phyloP scores from a whole-genome alignment of 768 basidiomycete species.

The Lentinula lateritia region DNA sequence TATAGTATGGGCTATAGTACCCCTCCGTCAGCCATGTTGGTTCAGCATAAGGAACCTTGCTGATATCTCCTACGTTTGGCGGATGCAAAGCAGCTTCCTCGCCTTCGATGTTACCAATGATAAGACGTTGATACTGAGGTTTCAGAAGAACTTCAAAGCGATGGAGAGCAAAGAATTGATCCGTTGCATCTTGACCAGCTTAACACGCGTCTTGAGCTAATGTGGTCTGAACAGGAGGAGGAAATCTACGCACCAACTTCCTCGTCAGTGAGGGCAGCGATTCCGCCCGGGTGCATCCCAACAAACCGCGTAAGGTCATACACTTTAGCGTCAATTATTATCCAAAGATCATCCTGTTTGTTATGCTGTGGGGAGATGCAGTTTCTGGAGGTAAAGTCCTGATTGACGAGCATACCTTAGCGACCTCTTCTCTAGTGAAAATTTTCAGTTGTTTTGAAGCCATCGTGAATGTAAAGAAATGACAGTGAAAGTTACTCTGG shows the following conservation, averaged over 20 bases:
- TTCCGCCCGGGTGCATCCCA: constrained; percentile 78
- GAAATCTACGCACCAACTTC: constrained; percentile 58
- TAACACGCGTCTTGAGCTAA: not conserved
- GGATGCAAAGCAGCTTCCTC: constrained; percentile 46
- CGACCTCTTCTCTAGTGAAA: constrained; percentile 49
- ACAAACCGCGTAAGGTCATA: constrained; percentile 79
- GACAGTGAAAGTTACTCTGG: constrained; percentile 5
- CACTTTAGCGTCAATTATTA: constrained; percentile 79
- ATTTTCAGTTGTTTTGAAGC: constrained; percentile 27
- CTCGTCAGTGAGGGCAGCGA: constrained; percentile 62
- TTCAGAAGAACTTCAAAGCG: constrained; percentile 61
- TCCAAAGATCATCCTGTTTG: constrained; percentile 77
- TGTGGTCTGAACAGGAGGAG: not conserved
- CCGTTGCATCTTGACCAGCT: constrained; percentile 77
- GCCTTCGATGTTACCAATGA: constrained; percentile 59
- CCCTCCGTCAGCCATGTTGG: constrained; percentile 67
- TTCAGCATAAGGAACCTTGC: constrained; percentile 74
- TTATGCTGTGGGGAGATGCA: constrained; percentile 54
- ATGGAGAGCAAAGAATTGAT: constrained; percentile 76
- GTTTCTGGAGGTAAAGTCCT: not conserved
- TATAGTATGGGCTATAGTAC: constrained; percentile 72
- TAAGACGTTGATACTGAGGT: constrained; percentile 60
- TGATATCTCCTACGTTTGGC: constrained; percentile 46
- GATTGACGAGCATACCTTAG: constrained; percentile 30
- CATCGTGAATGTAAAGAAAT: constrained; percentile 14